These are phyloP conservation scores for Neurospora tetraspora DNA, from an alignment of 495 filamentous ascomycete genomes.

Conservation along the genomic window DNA sequence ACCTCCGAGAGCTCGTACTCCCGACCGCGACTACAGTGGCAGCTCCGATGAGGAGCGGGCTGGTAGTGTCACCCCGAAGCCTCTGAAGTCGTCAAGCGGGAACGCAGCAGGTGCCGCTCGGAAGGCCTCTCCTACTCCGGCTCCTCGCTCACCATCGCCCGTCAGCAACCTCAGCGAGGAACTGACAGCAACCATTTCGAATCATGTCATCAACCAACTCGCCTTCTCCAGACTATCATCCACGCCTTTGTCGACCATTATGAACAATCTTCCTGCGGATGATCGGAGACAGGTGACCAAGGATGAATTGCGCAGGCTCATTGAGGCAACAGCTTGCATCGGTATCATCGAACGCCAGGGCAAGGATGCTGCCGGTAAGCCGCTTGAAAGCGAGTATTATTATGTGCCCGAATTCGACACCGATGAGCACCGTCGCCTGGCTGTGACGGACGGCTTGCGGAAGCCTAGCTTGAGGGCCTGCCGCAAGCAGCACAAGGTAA, in stretches of 20 bases:
- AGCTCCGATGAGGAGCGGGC: not conserved
- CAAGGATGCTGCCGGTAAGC: conserved; percentile 92
- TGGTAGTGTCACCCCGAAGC: conserved; percentile 4
- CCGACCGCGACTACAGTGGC: not conserved
- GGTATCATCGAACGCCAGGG: conserved; percentile 83
- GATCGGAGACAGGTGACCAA: conserved; percentile 45
- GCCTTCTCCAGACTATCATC: conserved; percentile 95
- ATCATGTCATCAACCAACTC: conserved; percentile 89
- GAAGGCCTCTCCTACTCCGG: not conserved
- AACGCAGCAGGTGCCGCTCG: not conserved
- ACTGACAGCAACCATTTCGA: conserved; percentile 37
- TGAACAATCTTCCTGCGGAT: conserved; percentile 70
- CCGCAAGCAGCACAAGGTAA: conserved; percentile 92
- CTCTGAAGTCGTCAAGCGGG: conserved; percentile 1
- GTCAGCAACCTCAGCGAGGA: conserved; percentile 26
- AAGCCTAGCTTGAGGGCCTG: conserved; percentile 83
- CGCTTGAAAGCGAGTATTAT: conserved; percentile 91
- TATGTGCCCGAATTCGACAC: conserved; percentile 87
- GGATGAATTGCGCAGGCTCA: conserved; percentile 54
- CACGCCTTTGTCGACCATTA: conserved; percentile 77
- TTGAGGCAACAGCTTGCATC: conserved; percentile 64
- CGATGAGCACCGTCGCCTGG: conserved; percentile 65
- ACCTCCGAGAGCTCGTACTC: conserved; percentile 21
- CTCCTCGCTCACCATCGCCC: conserved; percentile 18
- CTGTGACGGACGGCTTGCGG: conserved; percentile 75